Evolutionary conservation across 2,329 filamentous ascomycete species (phyloP).

Genomic region (Zymoseptoria brevis): DNA sequence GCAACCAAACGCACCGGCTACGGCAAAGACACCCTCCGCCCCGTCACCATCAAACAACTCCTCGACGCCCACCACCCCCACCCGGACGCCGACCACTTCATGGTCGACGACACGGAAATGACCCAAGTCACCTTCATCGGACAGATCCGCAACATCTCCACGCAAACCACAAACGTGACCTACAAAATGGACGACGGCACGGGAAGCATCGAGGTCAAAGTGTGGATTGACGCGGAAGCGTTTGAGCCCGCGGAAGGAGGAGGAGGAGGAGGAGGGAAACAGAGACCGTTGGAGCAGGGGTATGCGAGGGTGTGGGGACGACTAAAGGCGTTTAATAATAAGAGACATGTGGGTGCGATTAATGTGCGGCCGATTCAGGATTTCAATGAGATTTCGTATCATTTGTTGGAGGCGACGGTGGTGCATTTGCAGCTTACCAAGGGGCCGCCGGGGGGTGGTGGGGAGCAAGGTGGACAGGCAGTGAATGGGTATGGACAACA

Average conservation of each 20-base stretch:
- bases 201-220: slow-evolving; percentile 76
- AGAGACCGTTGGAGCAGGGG: slow-evolving; percentile 59
- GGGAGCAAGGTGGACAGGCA: slow-evolving; percentile 27
- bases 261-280: slow-evolving; percentile 30
- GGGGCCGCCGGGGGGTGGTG: slow-evolving; percentile 44
- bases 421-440: slow-evolving; percentile 78
- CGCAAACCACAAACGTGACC: slow-evolving; percentile 84
- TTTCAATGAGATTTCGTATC: slow-evolving; percentile 88
- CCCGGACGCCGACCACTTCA: slow-evolving; percentile 63
- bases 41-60: slow-evolving; percentile 92
- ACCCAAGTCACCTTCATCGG: slow-evolving; percentile 75
- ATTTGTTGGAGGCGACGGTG: slow-evolving; percentile 80
- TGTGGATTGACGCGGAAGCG: slow-evolving; percentile 64
- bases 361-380: slow-evolving; percentile 72
- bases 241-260: slow-evolving; percentile 31
- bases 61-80: slow-evolving; percentile 72
- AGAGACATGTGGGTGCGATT: slow-evolving; percentile 71
- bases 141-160: slow-evolving; percentile 78
- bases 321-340: slow-evolving; percentile 75
- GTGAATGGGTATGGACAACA: slow-evolving; percentile 22
- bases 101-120: slow-evolving; percentile 68
- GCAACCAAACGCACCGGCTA: slow-evolving; percentile 44
- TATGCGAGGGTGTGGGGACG: slow-evolving; percentile 83
- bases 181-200: slow-evolving; percentile 95
- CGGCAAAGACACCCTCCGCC: slow-evolving; percentile 78